These are phyloP conservation scores for Cyclostephanos tholiformis DNA, from an alignment of 108 stramenopile species.

Conservation along the genomic window DNA sequence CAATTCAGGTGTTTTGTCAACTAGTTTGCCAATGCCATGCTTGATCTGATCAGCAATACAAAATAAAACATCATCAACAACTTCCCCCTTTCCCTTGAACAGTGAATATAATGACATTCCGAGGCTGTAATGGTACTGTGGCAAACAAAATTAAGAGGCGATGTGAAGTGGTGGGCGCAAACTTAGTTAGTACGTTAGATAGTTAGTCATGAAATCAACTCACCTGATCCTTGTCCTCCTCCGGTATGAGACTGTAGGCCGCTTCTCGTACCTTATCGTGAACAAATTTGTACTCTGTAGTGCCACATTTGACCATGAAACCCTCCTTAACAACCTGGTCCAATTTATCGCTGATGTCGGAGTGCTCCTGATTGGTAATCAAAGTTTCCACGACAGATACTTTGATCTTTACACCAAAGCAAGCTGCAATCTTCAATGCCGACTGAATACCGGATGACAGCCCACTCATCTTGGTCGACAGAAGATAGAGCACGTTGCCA, in stretches of 20 bases:
- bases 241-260: not conserved
- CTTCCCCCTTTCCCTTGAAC: too few relatives aligned
- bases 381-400: conserved; percentile 10
- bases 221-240: not conserved
- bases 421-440: not conserved
- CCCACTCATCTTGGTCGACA: too few relatives aligned
- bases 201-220: not conserved
- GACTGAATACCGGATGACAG: not conserved
- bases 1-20: conserved; percentile 14
- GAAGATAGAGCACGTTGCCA: too few relatives aligned
- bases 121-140: too few relatives aligned
- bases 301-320: too few relatives aligned
- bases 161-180: too few relatives aligned
- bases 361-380: not conserved
- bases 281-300: too few relatives aligned
- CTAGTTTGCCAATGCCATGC: conserved; percentile 6
- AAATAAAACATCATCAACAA: not conserved
- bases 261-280: too few relatives aligned
- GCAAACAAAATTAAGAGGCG: too few relatives aligned
- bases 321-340: too few relatives aligned
- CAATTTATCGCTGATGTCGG: conserved; percentile 24
- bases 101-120: too few relatives aligned
- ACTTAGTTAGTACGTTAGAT: too few relatives aligned
- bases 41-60: conserved; percentile 6
- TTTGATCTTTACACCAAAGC: conserved; percentile 7